Evolutionary conservation across 352 stramenopile genomes (phyloP), one percentile per base, ranked within the genome.

Genomic region (Phytophthora sp.): DNA sequence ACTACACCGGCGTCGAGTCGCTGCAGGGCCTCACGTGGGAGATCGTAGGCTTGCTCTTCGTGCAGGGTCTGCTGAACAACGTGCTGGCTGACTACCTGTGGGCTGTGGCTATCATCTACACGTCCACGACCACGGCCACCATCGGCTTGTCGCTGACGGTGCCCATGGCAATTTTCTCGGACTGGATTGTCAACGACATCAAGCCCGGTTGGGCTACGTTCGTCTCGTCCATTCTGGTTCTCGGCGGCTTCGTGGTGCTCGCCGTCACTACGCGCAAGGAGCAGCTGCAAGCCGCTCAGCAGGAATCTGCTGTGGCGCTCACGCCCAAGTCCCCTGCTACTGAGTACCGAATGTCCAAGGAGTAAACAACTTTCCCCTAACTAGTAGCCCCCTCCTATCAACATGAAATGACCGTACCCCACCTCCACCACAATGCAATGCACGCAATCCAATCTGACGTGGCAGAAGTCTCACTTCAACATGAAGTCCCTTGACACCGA

Each of bases 131-230:
- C 11, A 93, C 98, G n/a, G 96, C 96, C 26, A 98, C 96, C 9
- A 94, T 99, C 35, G 96, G 95, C 20, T 87, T 99, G 39, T 97
- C 92, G 35, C 87, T 99, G 26, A 99, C 97, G 9, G 98, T 99
- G 35, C 96, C 96, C 24, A 81, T 99, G 53, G 97, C 96, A 10
- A 98, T 99, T 71, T 28, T 93, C 20, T 91, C 91, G 39, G 97
- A 99, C 67, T 87, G 70, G 50, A 71, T 93, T 28, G 65, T 94
- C 48, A 77, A 91, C 57, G 62, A 79, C 26, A 75, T 80, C 23
- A 42, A 65, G 12, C 87, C 88, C 13, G 74, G 58, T 10, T 66
- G 56, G 41, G 54, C 88, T 38, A 89, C 85, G 8, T 41, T 84
- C 35, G 50, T 93, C 24, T 88, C 84, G 17, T 89, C 86, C 15